These are phyloP conservation scores for Fusarium tuaranense DNA, from an alignment of 2,329 filamentous ascomycete genomes.

Conservation along the genomic window DNA sequence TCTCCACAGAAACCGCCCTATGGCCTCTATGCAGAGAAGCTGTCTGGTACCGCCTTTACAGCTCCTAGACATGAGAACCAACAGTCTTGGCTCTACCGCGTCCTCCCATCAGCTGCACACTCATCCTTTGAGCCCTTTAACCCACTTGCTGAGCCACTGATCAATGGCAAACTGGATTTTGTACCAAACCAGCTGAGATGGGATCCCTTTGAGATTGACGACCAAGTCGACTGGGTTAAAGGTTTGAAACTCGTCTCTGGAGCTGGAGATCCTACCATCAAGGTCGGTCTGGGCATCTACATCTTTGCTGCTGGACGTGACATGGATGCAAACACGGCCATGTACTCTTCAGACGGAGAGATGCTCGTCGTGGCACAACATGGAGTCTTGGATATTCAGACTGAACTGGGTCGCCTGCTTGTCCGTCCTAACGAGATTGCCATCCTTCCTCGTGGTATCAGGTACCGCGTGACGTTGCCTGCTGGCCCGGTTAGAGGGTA, in stretches of 20 bases:
- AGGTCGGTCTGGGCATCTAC: slow-evolving; percentile 83
- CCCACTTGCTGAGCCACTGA: background rate
- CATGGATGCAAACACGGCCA: slow-evolving; percentile 79
- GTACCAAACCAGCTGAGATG: slow-evolving; percentile 84
- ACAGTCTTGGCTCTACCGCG: slow-evolving; percentile 79
- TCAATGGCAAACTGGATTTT: slow-evolving; percentile 47
- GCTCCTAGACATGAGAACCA: slow-evolving; percentile 75
- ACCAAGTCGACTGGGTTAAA: slow-evolving; percentile 64
- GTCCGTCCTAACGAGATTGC: slow-evolving; percentile 83
- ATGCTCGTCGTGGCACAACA: slow-evolving; percentile 81
- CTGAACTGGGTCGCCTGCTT: slow-evolving; percentile 78
- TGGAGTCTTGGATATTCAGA: slow-evolving; percentile 79
- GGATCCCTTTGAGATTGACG: slow-evolving; percentile 82
- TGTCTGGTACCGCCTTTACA: slow-evolving; percentile 79
- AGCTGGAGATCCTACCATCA: slow-evolving; percentile 82
- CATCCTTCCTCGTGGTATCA: slow-evolving; percentile 78
- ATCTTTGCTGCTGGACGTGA: slow-evolving; percentile 82
- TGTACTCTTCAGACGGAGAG: slow-evolving; percentile 87
- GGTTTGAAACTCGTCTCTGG: slow-evolving; percentile 79
- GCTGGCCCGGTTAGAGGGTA: slow-evolving; percentile 75
- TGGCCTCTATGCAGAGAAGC: slow-evolving; percentile 84
- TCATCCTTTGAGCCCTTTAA: slow-evolving; percentile 55
- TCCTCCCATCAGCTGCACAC: slow-evolving; percentile 73
- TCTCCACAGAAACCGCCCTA: slow-evolving; percentile 83
- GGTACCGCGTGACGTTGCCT: slow-evolving; percentile 75